These are phyloP conservation scores for Dictyophora rubrovolvata DNA, from an alignment of 768 basidiomycete species.

Conservation along the genomic window DNA sequence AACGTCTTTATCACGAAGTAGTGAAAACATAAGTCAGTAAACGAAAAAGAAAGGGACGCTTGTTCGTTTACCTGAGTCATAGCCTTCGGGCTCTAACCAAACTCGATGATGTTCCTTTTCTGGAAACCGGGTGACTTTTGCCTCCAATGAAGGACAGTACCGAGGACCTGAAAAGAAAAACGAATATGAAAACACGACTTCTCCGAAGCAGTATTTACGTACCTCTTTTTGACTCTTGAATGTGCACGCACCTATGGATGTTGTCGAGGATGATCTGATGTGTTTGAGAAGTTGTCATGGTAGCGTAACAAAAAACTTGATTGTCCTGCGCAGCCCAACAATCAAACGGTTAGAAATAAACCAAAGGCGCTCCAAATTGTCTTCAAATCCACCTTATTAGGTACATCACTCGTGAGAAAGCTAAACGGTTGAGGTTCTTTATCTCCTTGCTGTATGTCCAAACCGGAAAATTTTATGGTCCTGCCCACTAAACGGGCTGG, in stretches of 20 bases:
- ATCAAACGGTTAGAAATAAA: not conserved
- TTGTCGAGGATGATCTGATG: slow-evolving; percentile 69
- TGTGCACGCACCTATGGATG: slow-evolving; percentile 70
- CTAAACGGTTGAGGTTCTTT: slow-evolving; percentile 60
- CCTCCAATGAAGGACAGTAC: slow-evolving; percentile 86
- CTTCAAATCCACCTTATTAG: slow-evolving; percentile 44
- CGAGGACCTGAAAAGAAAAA: slow-evolving; percentile 51
- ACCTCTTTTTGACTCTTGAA: slow-evolving; percentile 86
- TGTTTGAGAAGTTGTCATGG: slow-evolving; percentile 60
- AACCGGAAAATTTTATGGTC: slow-evolving; percentile 57
- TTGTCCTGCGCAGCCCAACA: slow-evolving; percentile 43
- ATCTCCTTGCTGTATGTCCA: slow-evolving; percentile 64
- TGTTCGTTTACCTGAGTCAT: slow-evolving; percentile 60
- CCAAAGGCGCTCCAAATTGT: too few species aligned
- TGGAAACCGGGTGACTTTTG: slow-evolving; percentile 73
- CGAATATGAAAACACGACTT: not conserved
- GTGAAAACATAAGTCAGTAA: not conserved
- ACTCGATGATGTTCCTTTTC: slow-evolving; percentile 61
- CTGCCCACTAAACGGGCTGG: slow-evolving; percentile 66
- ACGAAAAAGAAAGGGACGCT: too few species aligned
- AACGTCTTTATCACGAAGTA: slow-evolving; percentile 38
- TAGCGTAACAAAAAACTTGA: slow-evolving; percentile 66
- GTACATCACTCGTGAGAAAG: slow-evolving; percentile 55
- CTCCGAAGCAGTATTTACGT: not conserved
- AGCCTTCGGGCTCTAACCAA: slow-evolving; percentile 91